Evolutionary conservation across 495 filamentous ascomycete species (phyloP).

Genomic region (Friedmanniomyces simplex): DNA sequence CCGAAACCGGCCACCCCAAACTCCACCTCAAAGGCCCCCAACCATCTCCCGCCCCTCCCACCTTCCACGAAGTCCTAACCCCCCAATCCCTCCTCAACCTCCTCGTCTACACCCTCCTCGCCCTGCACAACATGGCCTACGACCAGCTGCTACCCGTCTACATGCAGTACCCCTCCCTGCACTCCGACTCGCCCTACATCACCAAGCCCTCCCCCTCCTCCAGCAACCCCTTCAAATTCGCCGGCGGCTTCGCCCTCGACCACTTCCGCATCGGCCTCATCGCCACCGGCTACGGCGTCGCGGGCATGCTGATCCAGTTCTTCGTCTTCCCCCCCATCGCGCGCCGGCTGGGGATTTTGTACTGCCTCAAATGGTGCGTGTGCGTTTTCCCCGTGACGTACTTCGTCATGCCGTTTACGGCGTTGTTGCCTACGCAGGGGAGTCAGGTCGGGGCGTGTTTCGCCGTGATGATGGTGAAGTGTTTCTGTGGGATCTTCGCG

Average conservation of each 20-base stretch:
- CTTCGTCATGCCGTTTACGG: slow-evolving; percentile 62
- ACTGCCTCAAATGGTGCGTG: slow-evolving; percentile 50
- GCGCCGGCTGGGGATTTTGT: slow-evolving; percentile 56
- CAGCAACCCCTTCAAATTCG: slow-evolving; percentile 62
- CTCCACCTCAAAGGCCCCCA: neutral
- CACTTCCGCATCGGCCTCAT: slow-evolving; percentile 64
- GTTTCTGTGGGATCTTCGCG: slow-evolving; percentile 60
- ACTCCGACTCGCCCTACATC: neutral
- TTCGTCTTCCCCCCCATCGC: slow-evolving; percentile 63
- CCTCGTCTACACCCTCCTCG: slow-evolving; percentile 60
- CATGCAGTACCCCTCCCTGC: slow-evolving; percentile 54
- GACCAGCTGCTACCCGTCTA: slow-evolving; percentile 77
- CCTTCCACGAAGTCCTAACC: slow-evolving; percentile 59
- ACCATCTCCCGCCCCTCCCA: slow-evolving; percentile 27
- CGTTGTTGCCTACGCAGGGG: slow-evolving; percentile 37
- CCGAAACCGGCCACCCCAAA: slow-evolving; percentile 3
- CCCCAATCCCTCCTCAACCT: slow-evolving; percentile 68
- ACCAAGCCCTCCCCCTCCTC: slow-evolving; percentile 42
- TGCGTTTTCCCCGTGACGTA: slow-evolving; percentile 61
- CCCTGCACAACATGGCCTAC: slow-evolving; percentile 65
- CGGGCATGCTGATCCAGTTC: slow-evolving; percentile 68
- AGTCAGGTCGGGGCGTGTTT: slow-evolving; percentile 38
- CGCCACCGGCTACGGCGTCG: slow-evolving; percentile 63
- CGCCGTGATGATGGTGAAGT: slow-evolving; percentile 55
- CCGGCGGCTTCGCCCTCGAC: slow-evolving; percentile 53